phyloP scores from a whole-genome alignment of 164 flowering plant genomes.

The Berberis thunbergii region DNA sequence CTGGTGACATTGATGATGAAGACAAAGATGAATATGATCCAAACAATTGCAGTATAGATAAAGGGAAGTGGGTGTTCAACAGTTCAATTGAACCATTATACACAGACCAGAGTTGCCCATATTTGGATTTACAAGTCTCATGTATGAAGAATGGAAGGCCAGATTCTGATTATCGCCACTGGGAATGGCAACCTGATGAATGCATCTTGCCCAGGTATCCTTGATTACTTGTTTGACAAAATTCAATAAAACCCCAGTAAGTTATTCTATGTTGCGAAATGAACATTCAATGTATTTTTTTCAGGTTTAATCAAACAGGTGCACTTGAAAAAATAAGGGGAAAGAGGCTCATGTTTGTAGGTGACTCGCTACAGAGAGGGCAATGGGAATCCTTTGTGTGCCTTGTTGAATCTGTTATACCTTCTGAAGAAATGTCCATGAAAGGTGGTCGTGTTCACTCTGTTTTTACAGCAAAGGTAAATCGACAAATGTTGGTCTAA shows the following conservation, averaged over 20 bases:
- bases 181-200: constrained; percentile 95
- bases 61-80: constrained; percentile 88
- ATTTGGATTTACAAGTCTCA: constrained; percentile 57
- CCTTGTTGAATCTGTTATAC: constrained; percentile 58
- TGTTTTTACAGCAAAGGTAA: constrained; percentile 70
- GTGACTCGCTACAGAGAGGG: constrained; percentile 81
- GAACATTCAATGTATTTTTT: neutral
- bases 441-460: constrained; percentile 40
- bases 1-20: constrained; percentile 23
- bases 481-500: no score
- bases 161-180: constrained; percentile 62
- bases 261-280: no score
- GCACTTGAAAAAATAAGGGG: constrained; percentile 64
- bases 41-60: constrained; percentile 41
- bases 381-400: constrained; percentile 94
- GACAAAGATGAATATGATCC: constrained; percentile 67
- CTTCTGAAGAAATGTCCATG: constrained; percentile 48
- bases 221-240: neutral
- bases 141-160: constrained; percentile 71
- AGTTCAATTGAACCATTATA: constrained; percentile 52
- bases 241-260: no score
- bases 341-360: constrained; percentile 80
- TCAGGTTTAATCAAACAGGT: constrained; percentile 55
- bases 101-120: constrained; percentile 65
- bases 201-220: constrained; percentile 69